Percentiles rank a stretch among this genome's conserved stretches.
Conservation (phyloP, 192 early-diverging fungal species). For the Coemansia sp. region DNA sequence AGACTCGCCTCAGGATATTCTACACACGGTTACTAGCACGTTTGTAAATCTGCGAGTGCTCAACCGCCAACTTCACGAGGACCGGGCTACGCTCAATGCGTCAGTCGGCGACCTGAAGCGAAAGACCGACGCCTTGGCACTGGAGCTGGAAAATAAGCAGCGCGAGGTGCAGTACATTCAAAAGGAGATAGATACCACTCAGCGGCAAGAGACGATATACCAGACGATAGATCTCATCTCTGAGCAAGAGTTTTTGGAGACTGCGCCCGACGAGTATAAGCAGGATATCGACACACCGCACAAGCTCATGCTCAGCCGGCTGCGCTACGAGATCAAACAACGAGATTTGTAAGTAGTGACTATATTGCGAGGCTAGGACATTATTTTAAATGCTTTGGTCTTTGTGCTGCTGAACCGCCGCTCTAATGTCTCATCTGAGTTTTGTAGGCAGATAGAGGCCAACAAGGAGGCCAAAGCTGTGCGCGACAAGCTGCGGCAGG, state of each 20-base stretch:
- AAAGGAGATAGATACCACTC: constrained; percentile 43
- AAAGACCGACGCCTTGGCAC: constrained; percentile 33
- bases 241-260: constrained; percentile 26
- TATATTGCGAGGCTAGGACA: neutral
- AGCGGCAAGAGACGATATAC: constrained; percentile 52
- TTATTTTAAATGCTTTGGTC: neutral
- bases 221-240: constrained; percentile 44
- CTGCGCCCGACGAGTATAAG: constrained; percentile 35
- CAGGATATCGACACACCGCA: constrained; percentile 33
- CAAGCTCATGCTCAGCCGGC: constrained; percentile 50
- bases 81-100: constrained; percentile 19
- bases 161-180: constrained; percentile 41
- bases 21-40: constrained; percentile 24
- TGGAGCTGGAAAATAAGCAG: constrained; percentile 37
- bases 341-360: constrained; percentile 20
- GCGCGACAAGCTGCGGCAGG: constrained; percentile 37
- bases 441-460: constrained; percentile 25
- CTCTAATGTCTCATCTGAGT: neutral
- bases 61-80: constrained; percentile 43
- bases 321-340: constrained; percentile 51
- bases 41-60: constrained; percentile 41
- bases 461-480: constrained; percentile 15
- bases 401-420: neutral
- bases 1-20: constrained; percentile 15
- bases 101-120: constrained; percentile 34